Evolutionary conservation across 345 rosid species (phyloP).

Genomic region (Laguncularia racemosa): DNA sequence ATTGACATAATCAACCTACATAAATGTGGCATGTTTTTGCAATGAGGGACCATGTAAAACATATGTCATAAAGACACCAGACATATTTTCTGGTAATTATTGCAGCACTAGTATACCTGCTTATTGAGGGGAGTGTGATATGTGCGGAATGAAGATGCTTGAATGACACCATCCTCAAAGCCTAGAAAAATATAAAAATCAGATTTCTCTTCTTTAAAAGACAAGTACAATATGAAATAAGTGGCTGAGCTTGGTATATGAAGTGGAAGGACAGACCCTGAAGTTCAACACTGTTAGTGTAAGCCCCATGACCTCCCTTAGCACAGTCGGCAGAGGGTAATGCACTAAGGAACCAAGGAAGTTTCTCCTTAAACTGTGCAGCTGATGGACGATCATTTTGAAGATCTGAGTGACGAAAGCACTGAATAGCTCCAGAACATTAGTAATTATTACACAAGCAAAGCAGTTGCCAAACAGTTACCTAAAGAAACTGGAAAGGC

Average conservation of each 20-base stretch:
- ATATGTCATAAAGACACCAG: constrained; percentile 6
- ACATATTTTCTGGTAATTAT: constrained; percentile 1
- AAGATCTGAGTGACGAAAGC: constrained; percentile 89
- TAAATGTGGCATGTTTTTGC: constrained; percentile 4
- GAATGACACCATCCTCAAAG: constrained; percentile 64
- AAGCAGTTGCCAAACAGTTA: background rate
- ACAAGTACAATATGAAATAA: background rate
- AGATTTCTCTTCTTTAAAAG: background rate
- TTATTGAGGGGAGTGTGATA: constrained; percentile 93
- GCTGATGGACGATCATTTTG: constrained; percentile 82
- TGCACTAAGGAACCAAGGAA: constrained; percentile 93
- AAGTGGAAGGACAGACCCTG: constrained; percentile 37
- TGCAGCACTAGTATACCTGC: constrained; percentile 45
- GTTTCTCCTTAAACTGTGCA: constrained; percentile 74
- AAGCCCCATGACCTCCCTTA: constrained; percentile 99
- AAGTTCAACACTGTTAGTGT: constrained; percentile 78
- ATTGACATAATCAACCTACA: constrained; percentile 76
- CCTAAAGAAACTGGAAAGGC: background rate
- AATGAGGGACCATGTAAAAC: background rate
- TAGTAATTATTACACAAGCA: constrained; percentile 6
- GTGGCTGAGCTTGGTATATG: background rate
- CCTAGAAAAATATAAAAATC: constrained; percentile 31
- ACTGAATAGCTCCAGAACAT: constrained; percentile 41
- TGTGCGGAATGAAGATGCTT: constrained; percentile 97
- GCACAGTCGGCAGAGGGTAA: constrained; percentile 98